Percentiles rank a stretch among this genome's conserved stretches.
Evolutionary conservation across 2,329 filamentous ascomycete species (phyloP).

Genomic region (Beauveria bassiana): DNA sequence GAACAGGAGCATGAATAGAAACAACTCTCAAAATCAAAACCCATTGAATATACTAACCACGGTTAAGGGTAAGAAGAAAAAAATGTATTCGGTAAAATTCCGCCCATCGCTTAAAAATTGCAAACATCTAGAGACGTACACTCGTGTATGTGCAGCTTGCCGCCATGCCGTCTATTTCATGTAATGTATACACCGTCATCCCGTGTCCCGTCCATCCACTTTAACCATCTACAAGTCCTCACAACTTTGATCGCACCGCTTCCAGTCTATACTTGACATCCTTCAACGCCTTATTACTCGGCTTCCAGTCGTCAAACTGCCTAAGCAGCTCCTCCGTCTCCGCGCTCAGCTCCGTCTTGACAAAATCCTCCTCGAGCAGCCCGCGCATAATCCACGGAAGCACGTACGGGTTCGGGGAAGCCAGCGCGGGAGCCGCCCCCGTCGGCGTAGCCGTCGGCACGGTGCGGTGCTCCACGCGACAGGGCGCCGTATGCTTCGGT

Average conservation of each 20-base stretch:
- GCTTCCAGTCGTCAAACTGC: slow-evolving; percentile 92
- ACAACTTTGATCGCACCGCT: slow-evolving; percentile 79
- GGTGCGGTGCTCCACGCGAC: slow-evolving; percentile 15
- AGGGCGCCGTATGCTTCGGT: slow-evolving; percentile 15
- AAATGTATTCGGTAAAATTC: not conserved
- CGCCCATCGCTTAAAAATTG: not conserved
- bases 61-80: not conserved
- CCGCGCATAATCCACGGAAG: slow-evolving; percentile 95
- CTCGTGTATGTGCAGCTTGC: not conserved
- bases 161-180: not conserved
- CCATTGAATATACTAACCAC: not conserved
- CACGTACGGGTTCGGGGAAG: slow-evolving; percentile 73
- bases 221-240: too few relatives aligned
- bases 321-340: slow-evolving; percentile 75
- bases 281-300: slow-evolving; percentile 80
- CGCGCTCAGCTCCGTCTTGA: slow-evolving; percentile 67
- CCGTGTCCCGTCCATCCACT: not conserved
- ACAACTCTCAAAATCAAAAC: too few relatives aligned
- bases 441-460: slow-evolving; percentile 17
- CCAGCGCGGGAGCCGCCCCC: slow-evolving; percentile 24
- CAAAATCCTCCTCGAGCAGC: slow-evolving; percentile 82
- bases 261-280: slow-evolving; percentile 94
- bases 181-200: not conserved
- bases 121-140: too few relatives aligned
- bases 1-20: too few relatives aligned